Evolutionary conservation across 2,329 filamentous ascomycete genomes (phyloP), one percentile per base, ranked within the genome.

Genomic region (Alternaria triticina): DNA sequence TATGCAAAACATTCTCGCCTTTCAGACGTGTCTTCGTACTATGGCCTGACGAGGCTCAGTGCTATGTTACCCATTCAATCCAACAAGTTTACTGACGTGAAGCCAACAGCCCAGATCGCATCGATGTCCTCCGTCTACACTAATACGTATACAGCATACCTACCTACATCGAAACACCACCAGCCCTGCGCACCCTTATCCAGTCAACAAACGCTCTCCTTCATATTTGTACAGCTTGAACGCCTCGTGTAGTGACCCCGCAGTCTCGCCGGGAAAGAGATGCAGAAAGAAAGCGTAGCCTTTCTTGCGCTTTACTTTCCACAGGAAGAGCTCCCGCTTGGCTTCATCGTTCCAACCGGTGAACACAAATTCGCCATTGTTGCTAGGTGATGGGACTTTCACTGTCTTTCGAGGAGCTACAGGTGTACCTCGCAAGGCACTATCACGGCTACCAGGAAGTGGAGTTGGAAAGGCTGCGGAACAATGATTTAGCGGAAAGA

Each of bases 341-440:
- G 59, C 54, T 23, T 57, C 54, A 15, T 61, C 54, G n/a, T 61
- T 46, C 59, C 59, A 61, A 5, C 46, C 46, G 7, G 49, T 45
- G 17, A 61, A 57, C 15, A 51, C 7, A 46, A 61, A 61, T 44
- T 60, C 33, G 1, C 25, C 20, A 11, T 45, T 45, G 20, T 12
- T n/a, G 27, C 13, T 22, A 20, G 20, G 6, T 17, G 15, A 15
- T 10, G 36, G n/a, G 12, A 36, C 17, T 23, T 52, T 45, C 11
- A 7, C n/a, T 9, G 20, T 33, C 13, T 44, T 10, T 12, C 11
- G 9, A 9, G 17, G 15, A 30, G 28, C 22, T 3, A 12, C 43
- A n/a, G 43, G 6, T 27, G 43, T 17, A 17, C n/a, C n/a, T 55
- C 47, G 40, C 20, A 17, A 2, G 33, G 46, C 15, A 50, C 12